Conservation (phyloP, 2,329 filamentous ascomycete species). For the Didymellaceae sp. region DNA sequence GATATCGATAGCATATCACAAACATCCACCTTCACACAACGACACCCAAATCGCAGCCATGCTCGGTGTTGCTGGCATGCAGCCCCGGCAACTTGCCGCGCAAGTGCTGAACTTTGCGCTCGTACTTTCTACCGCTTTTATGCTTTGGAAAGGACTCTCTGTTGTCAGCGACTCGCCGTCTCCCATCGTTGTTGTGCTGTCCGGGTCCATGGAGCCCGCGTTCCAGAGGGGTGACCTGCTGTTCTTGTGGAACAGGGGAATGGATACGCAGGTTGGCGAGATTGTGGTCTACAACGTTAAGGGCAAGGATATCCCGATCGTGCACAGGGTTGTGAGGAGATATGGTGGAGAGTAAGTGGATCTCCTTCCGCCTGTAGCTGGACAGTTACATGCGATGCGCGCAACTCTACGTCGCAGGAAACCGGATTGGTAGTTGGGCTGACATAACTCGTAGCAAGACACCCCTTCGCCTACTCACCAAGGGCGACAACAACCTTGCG, state of each 20-base stretch:
- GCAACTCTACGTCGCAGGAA: not conserved
- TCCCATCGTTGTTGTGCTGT: constrained; percentile 83
- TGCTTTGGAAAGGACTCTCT: constrained; percentile 88
- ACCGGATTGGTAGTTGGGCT: not conserved
- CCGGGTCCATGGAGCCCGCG: constrained; percentile 83
- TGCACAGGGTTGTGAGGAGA: constrained; percentile 84
- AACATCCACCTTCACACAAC: constrained; percentile 1
- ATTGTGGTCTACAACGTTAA: constrained; percentile 83
- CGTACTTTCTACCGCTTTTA: constrained; percentile 88
- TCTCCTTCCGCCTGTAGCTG: not conserved
- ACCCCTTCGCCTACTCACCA: constrained; percentile 78
- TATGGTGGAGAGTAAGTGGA: constrained; percentile 64
- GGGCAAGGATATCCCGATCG: constrained; percentile 96
- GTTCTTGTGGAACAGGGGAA: constrained; percentile 75
- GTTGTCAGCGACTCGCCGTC: constrained; percentile 70
- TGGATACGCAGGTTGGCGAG: constrained; percentile 72
- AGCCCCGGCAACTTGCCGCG: constrained; percentile 79
- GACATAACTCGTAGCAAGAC: constrained; percentile 46
- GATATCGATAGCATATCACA: not conserved
- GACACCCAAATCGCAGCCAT: constrained; percentile 30
- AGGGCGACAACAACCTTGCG: constrained; percentile 94
- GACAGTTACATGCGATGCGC: not conserved
- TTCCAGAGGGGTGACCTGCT: constrained; percentile 80
- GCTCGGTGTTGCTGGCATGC: constrained; percentile 63
- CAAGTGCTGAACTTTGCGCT: constrained; percentile 91